Evolutionary conservation across 2,329 filamentous ascomycete genomes (phyloP), one percentile per base, ranked within the genome.

Genomic region (Scedosporium dehoogii): DNA sequence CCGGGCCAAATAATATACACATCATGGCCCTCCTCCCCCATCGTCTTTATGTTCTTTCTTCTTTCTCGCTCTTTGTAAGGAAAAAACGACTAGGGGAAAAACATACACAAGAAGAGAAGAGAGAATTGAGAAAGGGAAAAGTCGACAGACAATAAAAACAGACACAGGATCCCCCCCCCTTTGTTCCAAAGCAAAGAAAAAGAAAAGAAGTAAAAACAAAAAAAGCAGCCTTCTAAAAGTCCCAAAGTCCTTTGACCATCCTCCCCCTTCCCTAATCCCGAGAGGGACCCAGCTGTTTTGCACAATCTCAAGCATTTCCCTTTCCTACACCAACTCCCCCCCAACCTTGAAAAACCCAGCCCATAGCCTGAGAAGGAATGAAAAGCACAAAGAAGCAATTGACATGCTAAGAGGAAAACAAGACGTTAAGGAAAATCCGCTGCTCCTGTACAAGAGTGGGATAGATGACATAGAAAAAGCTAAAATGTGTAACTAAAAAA

Each of bases 401-500:
- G 23, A 59, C 58, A 63, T 58, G 38, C 60, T 27, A 21, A 7
- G 21, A 63, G 42, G 27, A 59, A 21, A 59, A 21, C 46, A 23
- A 33, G 7, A 58, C 27, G 21, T 16, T 18, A 9, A 25, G 18
- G 33, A 59, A 59, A 10, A 42, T 33, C 48, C 41, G 46, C 57
- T 59, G 33, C 51, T 55, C 21, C 53, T 27, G 57, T 42, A 48
- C 25, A 18, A 59, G 44, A 42, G 14, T 5, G 27, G 16, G 27
- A 42, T 38, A 55, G 57, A 42, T 27, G 42, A 16, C 21, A 41
- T 48, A 59, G 48, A 46, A 60, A 53, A 53, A 10, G 12, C 6
- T 7, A 57, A 58, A 46, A 51, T 16, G 41, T 63, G 23, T 16
- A 62, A 62, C 27, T 21, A 9, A 55, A 58, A 18, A 58, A 63